Evolutionary conservation across 176 grass and related monocot genomes (phyloP), one percentile per base, ranked within the genome.

Genomic region (Aegilops bicornis): DNA sequence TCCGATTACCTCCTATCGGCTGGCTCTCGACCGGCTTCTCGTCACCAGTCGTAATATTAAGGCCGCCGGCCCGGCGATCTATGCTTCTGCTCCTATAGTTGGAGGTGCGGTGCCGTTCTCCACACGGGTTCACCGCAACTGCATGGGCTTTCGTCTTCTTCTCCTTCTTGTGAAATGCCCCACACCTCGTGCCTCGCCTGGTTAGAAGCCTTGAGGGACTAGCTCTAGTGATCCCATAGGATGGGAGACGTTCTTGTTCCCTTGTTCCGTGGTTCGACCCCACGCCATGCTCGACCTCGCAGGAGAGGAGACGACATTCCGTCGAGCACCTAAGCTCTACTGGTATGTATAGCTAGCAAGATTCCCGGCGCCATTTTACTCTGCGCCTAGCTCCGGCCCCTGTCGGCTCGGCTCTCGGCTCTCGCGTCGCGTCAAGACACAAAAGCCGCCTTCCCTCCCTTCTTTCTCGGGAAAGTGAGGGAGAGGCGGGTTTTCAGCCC

Each of bases 401-500:
- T 79, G 69, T 69, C 37, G 78, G 70, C 80, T 69, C 37, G 78
- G 70, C 80, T 81, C 50, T 89, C 71, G 27, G 40, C 65, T 32
- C 67, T 64, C 69, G 82, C 64, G 86, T 88, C 77, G 82, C 82
- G 82, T 88, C 73, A 85, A 37, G 31, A 32, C 86, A 58, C 86
- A 91, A 88, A 91, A 88, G 90, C 82, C 78, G 77, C 70, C 69
- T 91, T 64, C 82, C 88, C 88, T 91, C 86, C 70, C 69, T 91
- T 64, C 82, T 91, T 91, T 91, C 86, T 85, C 84, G 90, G 86
- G 86, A 91, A 91, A 91, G 76, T 6, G 50, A 19, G 59, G 7
- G 3, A 8, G 56, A 0, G 48, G 62, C 61, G 81, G 40, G 71
- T 32, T 58, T 66, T 32, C 50, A 60, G 70, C 88, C 81, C 0